These are phyloP conservation scores for Verticillium nubilum DNA, from an alignment of 2,329 filamentous ascomycete species.

Conservation along the genomic window DNA sequence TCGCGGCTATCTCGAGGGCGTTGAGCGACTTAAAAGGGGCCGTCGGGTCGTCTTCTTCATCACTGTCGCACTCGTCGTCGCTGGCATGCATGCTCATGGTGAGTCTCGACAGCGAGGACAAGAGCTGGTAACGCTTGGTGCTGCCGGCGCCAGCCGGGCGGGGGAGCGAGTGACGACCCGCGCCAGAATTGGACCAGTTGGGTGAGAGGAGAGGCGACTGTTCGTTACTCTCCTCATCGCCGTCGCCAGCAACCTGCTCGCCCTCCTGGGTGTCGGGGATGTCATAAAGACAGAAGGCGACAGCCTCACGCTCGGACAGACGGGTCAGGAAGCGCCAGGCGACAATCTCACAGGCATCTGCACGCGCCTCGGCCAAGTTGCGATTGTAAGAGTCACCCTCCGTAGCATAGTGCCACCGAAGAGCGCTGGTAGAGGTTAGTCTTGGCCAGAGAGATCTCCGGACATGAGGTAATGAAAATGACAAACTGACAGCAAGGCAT, in stretches of 20 bases:
- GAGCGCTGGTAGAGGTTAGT: conserved; percentile 43
- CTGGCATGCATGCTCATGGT: conserved; percentile 39
- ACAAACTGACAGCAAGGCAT: conserved; percentile 61
- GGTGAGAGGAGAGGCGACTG: conserved; percentile 38
- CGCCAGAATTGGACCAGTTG: conserved; percentile 13
- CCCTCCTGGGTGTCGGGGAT: conserved; percentile 43
- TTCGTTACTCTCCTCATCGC: conserved; percentile 42
- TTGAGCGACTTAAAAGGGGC: conserved; percentile 74
- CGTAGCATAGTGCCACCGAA: conserved; percentile 69
- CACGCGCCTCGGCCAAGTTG: conserved; percentile 62
- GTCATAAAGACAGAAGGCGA: conserved; percentile 70
- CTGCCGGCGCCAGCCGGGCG: conserved; percentile 29
- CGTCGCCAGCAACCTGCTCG: conserved; percentile 11
- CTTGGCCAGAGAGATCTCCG: background rate
- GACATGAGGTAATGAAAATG: background rate
- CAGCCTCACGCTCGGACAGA: conserved; percentile 65
- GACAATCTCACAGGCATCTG: conserved; percentile 73
- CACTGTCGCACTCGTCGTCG: conserved; percentile 23
- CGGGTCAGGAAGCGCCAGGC: conserved; percentile 73
- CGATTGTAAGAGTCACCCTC: conserved; percentile 50
- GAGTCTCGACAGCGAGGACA: conserved; percentile 51
- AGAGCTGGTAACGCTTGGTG: conserved; percentile 40
- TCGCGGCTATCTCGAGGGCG: conserved; percentile 78
- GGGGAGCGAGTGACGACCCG: conserved; percentile 15
- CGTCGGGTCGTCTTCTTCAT: conserved; percentile 56